Percentiles rank a stretch among this genome's conserved stretches.
Evolutionary conservation across 2,329 filamentous ascomycete species (phyloP).

Genomic region (Monosporascus sp.): DNA sequence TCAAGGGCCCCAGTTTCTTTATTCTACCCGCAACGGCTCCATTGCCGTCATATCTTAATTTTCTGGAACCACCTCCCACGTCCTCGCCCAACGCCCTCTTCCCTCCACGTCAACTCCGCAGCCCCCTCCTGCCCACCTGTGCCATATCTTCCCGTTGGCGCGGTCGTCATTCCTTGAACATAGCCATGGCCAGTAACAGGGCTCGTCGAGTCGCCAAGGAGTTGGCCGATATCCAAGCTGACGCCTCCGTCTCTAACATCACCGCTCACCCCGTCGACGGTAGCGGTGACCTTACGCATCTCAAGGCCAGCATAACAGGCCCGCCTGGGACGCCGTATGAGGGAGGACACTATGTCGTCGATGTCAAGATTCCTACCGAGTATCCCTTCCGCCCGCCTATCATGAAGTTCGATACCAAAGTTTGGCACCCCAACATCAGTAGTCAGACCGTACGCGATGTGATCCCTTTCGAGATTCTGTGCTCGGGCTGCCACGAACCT

Average conservation of each 20-base stretch:
- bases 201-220: constrained; percentile 67
- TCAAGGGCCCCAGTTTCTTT: too few species aligned
- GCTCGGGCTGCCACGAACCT: background rate
- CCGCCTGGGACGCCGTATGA: constrained; percentile 93
- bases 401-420: constrained; percentile 88
- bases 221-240: constrained; percentile 67
- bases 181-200: constrained; percentile 45
- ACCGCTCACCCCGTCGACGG: constrained; percentile 59
- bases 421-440: constrained; percentile 97
- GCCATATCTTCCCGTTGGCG: background rate
- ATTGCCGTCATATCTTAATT: too few species aligned
- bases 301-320: constrained; percentile 77
- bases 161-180: constrained; percentile 3
- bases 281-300: constrained; percentile 66
- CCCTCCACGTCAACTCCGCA: constrained; percentile 2
- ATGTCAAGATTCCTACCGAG: constrained; percentile 79
- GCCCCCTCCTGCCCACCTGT: background rate
- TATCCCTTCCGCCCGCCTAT: constrained; percentile 91
- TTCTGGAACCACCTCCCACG: too few species aligned
- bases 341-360: constrained; percentile 74
- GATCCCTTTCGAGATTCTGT: background rate
- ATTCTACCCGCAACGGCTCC: too few species aligned
- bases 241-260: constrained; percentile 68
- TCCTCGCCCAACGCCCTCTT: background rate
- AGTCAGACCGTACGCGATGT: constrained; percentile 70